These are phyloP conservation scores for Phytophthora hibernalis DNA, from an alignment of 352 stramenopile genomes.

Conservation along the genomic window DNA sequence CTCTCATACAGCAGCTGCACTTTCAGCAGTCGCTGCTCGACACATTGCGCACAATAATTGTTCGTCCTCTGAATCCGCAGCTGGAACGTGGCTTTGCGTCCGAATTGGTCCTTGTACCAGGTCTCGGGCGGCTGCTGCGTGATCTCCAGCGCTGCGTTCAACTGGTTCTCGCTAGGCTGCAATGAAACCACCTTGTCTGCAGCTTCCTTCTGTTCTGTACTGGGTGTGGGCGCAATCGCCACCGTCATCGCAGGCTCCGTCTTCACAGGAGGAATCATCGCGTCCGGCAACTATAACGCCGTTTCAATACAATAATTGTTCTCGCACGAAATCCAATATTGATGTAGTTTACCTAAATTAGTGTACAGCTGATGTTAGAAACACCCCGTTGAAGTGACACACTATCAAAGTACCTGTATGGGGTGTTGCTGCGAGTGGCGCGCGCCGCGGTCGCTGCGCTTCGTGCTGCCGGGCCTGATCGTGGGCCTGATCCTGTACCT, in stretches of 20 bases:
- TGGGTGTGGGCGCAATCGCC: constrained; percentile 30
- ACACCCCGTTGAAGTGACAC: background rate
- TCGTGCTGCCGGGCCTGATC: constrained; percentile 61
- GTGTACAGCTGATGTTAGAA: background rate
- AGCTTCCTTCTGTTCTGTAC: background rate
- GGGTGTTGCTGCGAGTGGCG: constrained; percentile 76
- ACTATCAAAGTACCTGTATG: constrained; percentile 40
- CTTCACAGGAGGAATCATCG: constrained; percentile 35
- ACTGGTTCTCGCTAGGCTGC: background rate
- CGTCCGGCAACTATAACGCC: background rate
- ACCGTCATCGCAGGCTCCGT: constrained; percentile 16
- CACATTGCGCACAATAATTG: constrained; percentile 49
- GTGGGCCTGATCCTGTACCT: constrained; percentile 64
- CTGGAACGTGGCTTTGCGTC: constrained; percentile 77
- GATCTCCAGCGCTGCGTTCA: constrained; percentile 54
- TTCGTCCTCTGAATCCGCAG: constrained; percentile 46
- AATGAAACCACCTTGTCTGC: background rate
- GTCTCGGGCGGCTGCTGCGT: constrained; percentile 62
- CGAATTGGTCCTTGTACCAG: constrained; percentile 87
- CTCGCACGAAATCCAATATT: background rate
- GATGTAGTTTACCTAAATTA: background rate
- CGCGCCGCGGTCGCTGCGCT: constrained; percentile 57
- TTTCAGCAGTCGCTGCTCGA: constrained; percentile 57
- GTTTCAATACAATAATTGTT: constrained; percentile 4
- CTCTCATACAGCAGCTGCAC: constrained; percentile 82